Evolutionary conservation across 495 filamentous ascomycete genomes (phyloP), one percentile per base, ranked within the genome.

Genomic region (Penicillium samsonianum): DNA sequence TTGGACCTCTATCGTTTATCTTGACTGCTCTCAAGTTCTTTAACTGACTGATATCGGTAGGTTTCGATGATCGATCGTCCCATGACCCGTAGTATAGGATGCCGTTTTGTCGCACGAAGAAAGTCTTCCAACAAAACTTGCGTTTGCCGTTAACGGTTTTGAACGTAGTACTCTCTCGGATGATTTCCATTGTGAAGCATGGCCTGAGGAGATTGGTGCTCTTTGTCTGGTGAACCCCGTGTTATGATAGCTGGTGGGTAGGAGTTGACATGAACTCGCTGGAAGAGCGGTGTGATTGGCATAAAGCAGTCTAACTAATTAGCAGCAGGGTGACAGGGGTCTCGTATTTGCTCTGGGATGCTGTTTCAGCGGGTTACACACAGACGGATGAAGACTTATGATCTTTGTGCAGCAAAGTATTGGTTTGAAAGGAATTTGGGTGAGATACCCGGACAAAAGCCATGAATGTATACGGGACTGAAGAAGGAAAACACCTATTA

Each of bases 401-500:
- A n/a, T 35, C 12, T 16, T 37, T 37, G 33, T 16, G 16, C 35
- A 7, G 14, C 14, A 6, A 33, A 38, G 35, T 17, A 17, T 38
- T 38, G 35, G n/a, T n/a, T 38, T 17, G 35, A 6, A 38, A 38
- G 12, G 16, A 17, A 17, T 6, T 17, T 17, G 35, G 6, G 12
- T 38, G 10, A 17, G n/a, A 38, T 9, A 38, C 4, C 16, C 35
- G 35, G 7, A 37, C n/a, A 20, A 42, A 30, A 20, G 26, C 10
- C 38, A 43, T 42, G n/a, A 33, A 28, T 16, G 9, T 31, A 53
- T 22, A 12, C 8, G 11, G 5, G 40, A 55, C 12, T n/a, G 19
- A 4, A 44, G 30, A 23, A 33, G 16, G 14, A 25, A 38, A 28
- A 54, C 41, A 46, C 56, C 50, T 37, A 46, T 54, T 60, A 47